Evolutionary conservation across 108 stramenopile species (phyloP), one percentile per base, ranked within the genome.

Genomic region (Nitzschia inconspicua): DNA sequence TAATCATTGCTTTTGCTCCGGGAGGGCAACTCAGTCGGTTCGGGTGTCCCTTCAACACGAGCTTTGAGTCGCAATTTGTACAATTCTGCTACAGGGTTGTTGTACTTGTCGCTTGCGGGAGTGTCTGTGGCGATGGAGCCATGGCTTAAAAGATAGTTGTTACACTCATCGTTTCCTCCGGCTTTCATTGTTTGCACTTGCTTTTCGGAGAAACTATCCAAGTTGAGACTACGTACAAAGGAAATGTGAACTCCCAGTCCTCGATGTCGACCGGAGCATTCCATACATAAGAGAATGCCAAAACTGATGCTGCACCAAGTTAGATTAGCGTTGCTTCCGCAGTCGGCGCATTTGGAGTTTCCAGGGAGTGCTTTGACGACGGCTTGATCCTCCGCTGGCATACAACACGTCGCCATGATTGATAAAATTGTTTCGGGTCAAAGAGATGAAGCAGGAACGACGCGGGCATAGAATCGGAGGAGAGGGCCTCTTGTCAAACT

Each of bases 221-320:
- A 65, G 68, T 83, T 82, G 40, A 94, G 56, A 63, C 74, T 82
- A 57, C 96, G 79, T n/a, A 98, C 97, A 70, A 96, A 98, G 25
- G 83, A 84, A 54, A 98, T 91, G 57, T 98, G 97, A 16, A 91
- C 89, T 13, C 97, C 97, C 72, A 98, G 68, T 23, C 88, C 72
- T 28, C 97, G 89, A 60, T 93, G 91, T 34, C 59, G 24, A 0
- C 89, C 93, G 11, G 78, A 65, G 68, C 89, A 94, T 10, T 89
- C 69, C 35, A 91, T 48, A 66, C 89, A 91, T 16, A 95, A 61
- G 14, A 91, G 47, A 40, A 75, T 77, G 2, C 91, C 96, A 63
- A 88, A 89, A 13, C 84, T 70, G 27, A 94, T 73, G 19, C 64
- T 66, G 6, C 88, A 87, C 96, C 96, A 96, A 25, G 74, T 65